Percentiles rank a stretch among this genome's conserved stretches.
Conservation (phyloP, 306 rosid species). For the Vachellia collinsii region DNA sequence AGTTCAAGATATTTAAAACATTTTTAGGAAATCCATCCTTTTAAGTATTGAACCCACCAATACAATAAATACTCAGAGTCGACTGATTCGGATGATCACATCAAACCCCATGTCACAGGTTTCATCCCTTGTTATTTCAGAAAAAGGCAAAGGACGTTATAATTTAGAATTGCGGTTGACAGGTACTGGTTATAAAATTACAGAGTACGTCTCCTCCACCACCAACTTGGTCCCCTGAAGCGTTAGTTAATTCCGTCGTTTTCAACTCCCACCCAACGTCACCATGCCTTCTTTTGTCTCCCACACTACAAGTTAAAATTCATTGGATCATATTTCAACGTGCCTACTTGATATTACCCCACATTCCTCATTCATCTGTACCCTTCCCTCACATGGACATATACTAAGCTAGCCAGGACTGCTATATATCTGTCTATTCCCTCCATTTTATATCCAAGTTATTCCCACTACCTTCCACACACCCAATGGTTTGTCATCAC, state of each 20-base stretch:
- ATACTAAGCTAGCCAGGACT: too few relatives aligned
- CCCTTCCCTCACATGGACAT: background rate
- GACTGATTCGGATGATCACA: too few relatives aligned
- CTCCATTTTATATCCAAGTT: background rate
- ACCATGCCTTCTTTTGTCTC: background rate
- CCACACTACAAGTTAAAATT: background rate
- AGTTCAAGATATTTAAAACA: too few relatives aligned
- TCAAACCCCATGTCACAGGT: too few relatives aligned
- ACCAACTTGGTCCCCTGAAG: background rate
- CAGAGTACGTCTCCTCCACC: background rate
- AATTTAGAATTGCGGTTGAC: too few relatives aligned
- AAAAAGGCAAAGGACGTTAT: background rate
- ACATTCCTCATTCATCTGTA: background rate
- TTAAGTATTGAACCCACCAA: too few relatives aligned
- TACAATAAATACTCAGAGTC: too few relatives aligned
- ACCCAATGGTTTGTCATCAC: background rate
- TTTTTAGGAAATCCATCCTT: too few relatives aligned
- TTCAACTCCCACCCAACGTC: slow-evolving; percentile 9
- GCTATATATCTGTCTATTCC: background rate
- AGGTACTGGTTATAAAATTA: background rate
- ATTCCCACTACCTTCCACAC: background rate
- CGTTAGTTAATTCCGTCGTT: slow-evolving; percentile 30
- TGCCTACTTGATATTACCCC: background rate
- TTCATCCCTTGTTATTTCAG: too few relatives aligned
- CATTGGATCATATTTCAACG: background rate